These are phyloP conservation scores for Teratosphaeria viscida DNA, from an alignment of 2,329 filamentous ascomycete species.

Conservation along the genomic window DNA sequence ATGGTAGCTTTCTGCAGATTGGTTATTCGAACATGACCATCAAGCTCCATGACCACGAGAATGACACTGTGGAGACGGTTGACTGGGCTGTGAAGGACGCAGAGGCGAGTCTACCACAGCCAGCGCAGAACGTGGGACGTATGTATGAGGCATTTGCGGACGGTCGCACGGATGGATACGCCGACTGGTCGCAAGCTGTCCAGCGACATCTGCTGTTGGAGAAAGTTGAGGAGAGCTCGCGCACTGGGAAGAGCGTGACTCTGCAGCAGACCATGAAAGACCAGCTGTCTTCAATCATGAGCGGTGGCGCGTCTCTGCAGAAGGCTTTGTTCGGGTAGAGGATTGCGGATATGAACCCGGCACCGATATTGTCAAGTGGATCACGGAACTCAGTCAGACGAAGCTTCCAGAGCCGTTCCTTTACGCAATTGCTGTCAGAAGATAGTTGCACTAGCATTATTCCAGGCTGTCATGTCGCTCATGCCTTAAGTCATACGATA, in stretches of 20 bases:
- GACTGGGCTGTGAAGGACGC: background rate
- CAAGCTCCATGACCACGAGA: background rate
- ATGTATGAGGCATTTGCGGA: background rate
- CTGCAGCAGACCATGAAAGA: background rate
- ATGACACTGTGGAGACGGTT: background rate
- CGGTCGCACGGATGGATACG: background rate
- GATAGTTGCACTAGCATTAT: background rate
- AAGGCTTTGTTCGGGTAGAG: background rate
- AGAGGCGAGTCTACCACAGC: background rate
- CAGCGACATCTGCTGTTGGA: background rate
- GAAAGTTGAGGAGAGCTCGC: background rate
- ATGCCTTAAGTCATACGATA: background rate
- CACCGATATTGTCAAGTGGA: background rate
- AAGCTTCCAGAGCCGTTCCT: background rate
- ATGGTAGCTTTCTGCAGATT: background rate
- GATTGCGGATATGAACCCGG: background rate
- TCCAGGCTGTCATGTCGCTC: background rate
- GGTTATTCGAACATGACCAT: background rate
- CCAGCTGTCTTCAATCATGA: background rate
- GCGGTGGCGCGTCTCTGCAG: background rate
- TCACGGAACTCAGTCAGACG: background rate
- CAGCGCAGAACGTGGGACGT: background rate
- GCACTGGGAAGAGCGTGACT: background rate
- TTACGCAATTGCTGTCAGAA: background rate
- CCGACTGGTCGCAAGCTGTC: background rate